Base-by-base conservation (phyloP, 768 basidiomycete genomes). In the Mycena galopus region DNA sequence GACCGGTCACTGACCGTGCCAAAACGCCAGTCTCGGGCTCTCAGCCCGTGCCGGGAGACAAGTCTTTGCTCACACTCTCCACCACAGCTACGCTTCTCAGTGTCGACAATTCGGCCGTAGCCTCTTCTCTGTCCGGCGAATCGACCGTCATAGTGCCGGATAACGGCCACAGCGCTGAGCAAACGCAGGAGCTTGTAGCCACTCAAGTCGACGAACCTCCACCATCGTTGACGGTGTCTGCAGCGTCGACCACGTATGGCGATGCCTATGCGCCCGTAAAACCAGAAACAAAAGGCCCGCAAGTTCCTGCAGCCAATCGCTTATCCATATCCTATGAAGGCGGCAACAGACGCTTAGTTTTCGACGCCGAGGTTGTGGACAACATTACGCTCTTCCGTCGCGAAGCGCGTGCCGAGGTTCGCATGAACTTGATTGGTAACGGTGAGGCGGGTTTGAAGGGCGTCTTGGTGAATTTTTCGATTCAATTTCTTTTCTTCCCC, bases 321-420 rank as follows among this genome's bases (percentile, higher is more conserved):
- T 82, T 99, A n/a, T 98, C 97, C 10, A 96, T 99, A 80, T 94
- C 97, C 0, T 99, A 98, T 82, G 96, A 96, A 67, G 92, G 92
- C 53, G 96, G 96, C 60, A 92, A 92, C 69, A 87, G 95, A 59
- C 88, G 98, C 47, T 86, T 99, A 60, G 93, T 98, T 30, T 86
- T 99, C 69, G 93, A 99, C 80, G 94, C 97, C 2, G 93, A 93
- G 74, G 90, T 94, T 32, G 95, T 99, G 25, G 91, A 95, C 50
- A 88, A 86, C 59, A 86, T 99, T 66, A 92, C 90, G 76, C 89
- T 99, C 12, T 93, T 90, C 81, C 88, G 98, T 47, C 87, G 87
- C 35, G 93, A 95, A 63, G 96, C 95, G 39, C 91, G 92, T 42
- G 94, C 98, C 67, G 97, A 99, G 79, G 92, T 98, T 25, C 74